These are phyloP conservation scores for Mrakia blollopis DNA, from an alignment of 768 basidiomycete species.

Conservation along the genomic window DNA sequence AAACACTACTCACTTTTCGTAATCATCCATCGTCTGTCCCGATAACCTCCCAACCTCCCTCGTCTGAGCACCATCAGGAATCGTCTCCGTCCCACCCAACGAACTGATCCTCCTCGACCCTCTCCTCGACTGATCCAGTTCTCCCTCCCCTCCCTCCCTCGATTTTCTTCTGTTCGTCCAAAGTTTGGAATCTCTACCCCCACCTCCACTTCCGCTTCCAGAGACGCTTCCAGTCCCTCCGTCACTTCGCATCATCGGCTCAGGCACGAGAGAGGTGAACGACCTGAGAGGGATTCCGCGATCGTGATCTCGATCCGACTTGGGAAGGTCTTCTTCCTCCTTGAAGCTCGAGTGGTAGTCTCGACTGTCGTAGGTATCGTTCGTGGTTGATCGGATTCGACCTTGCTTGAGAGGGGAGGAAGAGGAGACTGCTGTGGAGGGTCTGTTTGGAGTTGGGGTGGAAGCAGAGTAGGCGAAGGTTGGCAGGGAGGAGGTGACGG, in stretches of 20 bases:
- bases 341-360: neutral
- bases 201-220: neutral
- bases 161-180: neutral
- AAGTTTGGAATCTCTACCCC: no score
- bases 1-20: constrained; percentile 21
- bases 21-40: constrained; percentile 1
- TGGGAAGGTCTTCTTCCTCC: neutral
- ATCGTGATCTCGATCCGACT: neutral
- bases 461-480: constrained; percentile 1
- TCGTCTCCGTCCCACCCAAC: neutral
- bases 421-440: neutral
- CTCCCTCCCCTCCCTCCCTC: neutral
- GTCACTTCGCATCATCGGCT: neutral
- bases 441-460: neutral
- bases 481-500: neutral
- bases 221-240: neutral
- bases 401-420: neutral
- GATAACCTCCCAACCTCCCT: neutral
- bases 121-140: neutral
- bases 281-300: neutral
- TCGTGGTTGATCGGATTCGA: neutral
- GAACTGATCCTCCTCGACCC: neutral
- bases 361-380: neutral
- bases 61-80: neutral
- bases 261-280: neutral